Evolutionary conservation across 805 yeast genomes (phyloP).

Genomic region (Pichia heedii): DNA sequence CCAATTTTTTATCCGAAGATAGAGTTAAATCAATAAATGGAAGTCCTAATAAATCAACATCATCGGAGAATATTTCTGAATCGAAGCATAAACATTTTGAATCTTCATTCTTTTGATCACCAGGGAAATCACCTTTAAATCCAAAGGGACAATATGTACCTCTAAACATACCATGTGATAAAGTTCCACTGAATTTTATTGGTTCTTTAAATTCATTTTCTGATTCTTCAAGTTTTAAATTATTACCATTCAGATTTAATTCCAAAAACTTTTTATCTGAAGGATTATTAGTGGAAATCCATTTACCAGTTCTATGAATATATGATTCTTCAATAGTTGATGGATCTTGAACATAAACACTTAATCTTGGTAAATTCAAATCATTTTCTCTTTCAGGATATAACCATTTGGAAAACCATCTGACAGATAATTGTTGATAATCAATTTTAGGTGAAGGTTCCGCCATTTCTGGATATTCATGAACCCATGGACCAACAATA

Average conservation of each 20-base stretch:
- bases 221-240: slow-evolving; percentile 4
- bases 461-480: slow-evolving; percentile 40
- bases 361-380: slow-evolving; percentile 27
- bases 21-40: slow-evolving; percentile 27
- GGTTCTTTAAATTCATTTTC: slow-evolving; percentile 5
- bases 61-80: slow-evolving; percentile 19
- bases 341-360: slow-evolving; percentile 38
- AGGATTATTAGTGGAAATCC: slow-evolving; percentile 27
- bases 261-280: slow-evolving; percentile 11
- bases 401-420: slow-evolving; percentile 35
- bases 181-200: slow-evolving; percentile 23
- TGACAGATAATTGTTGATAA: slow-evolving; percentile 32
- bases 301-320: slow-evolving; percentile 29
- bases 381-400: slow-evolving; percentile 20
- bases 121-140: slow-evolving; percentile 37
- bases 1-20: slow-evolving; percentile 30
- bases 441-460: slow-evolving; percentile 38
- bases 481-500: slow-evolving; percentile 41
- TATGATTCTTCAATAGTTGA: slow-evolving; percentile 31
- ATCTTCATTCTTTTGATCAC: slow-evolving; percentile 36
- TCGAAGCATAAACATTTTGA: slow-evolving; percentile 32
- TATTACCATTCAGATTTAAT: slow-evolving; percentile 10
- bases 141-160: slow-evolving; percentile 42
- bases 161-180: slow-evolving; percentile 35
- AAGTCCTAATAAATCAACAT: slow-evolving; percentile 29